Evolutionary conservation across 176 grass and related monocot genomes (phyloP).

Genomic region (Carex littledalei): DNA sequence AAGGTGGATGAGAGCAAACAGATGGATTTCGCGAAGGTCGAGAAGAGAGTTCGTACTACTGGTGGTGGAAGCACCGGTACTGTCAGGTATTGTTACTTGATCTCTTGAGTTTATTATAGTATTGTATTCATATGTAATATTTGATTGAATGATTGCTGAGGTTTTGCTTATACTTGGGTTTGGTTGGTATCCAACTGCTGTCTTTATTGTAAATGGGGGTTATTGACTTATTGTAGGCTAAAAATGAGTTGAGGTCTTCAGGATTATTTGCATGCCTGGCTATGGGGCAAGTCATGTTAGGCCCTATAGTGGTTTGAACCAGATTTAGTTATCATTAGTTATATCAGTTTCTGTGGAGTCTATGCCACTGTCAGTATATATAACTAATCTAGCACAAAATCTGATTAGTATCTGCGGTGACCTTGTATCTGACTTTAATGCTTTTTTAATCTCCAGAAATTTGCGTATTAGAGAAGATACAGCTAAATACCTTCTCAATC

Average conservation of each 20-base stretch:
- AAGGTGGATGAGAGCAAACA: slow-evolving; percentile 96
- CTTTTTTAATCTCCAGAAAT: slow-evolving; percentile 48
- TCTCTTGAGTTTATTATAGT: neutral
- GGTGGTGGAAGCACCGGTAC: slow-evolving; percentile 98
- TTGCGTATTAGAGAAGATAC: slow-evolving; percentile 98
- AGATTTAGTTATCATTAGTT: neutral
- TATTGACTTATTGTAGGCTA: neutral
- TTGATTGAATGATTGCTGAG: neutral
- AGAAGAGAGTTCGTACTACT: slow-evolving; percentile 91
- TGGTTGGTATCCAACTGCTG: neutral
- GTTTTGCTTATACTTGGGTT: slow-evolving; percentile 12
- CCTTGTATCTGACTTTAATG: neutral
- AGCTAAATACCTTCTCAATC: slow-evolving; percentile 85
- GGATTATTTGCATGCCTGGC: neutral
- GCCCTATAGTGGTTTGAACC: neutral
- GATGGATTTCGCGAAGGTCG: slow-evolving; percentile 98
- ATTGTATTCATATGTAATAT: neutral
- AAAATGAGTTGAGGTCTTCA: neutral
- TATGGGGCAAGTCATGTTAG: neutral
- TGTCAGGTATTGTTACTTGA: slow-evolving; percentile 44
- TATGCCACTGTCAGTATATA: neutral
- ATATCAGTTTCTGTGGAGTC: neutral
- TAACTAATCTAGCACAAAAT: neutral
- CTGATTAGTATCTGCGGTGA: neutral
- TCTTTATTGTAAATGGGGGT: neutral